Percentiles rank a stretch among this genome's conserved stretches.
Conservation (phyloP, 495 filamentous ascomycete genomes). For the Penicillium silybi region DNA sequence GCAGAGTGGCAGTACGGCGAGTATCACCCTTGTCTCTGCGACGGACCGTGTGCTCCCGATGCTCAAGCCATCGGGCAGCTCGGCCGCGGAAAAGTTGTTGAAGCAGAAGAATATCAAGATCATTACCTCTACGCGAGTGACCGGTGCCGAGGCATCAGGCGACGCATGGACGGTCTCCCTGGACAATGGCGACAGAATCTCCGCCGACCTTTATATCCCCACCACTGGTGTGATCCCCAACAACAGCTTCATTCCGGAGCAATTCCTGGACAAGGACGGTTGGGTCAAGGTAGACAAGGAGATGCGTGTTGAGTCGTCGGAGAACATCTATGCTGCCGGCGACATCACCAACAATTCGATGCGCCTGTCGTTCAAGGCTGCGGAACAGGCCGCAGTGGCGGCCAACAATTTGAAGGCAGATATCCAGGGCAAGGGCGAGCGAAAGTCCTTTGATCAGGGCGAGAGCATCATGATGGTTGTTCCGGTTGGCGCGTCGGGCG, state of each 20-base stretch:
- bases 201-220: conserved; percentile 59
- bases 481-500: conserved; percentile 42
- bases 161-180: conserved; percentile 35
- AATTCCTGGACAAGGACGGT: conserved; percentile 45
- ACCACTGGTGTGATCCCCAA: conserved; percentile 60
- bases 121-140: conserved; percentile 19
- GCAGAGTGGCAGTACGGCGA: conserved; percentile 35
- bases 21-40: conserved; percentile 45
- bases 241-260: conserved; percentile 51
- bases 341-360: conserved; percentile 36
- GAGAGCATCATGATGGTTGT: conserved; percentile 32
- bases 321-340: conserved; percentile 34
- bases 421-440: conserved; percentile 20
- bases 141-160: conserved; percentile 4
- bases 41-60: conserved; percentile 30
- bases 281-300: conserved; percentile 55
- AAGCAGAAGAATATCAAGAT: conserved; percentile 26
- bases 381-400: conserved; percentile 26
- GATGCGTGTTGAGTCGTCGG: conserved; percentile 41
- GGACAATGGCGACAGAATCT: conserved; percentile 36
- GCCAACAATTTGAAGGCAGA: conserved; percentile 33
- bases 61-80: conserved; percentile 25
- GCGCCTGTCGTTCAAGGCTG: conserved; percentile 27
- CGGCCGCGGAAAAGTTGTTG: conserved; percentile 24
- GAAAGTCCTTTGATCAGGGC: conserved; percentile 21